Base-by-base conservation (phyloP, 1,284 basidiomycete species). In the Xerocomus nothofagi region DNA sequence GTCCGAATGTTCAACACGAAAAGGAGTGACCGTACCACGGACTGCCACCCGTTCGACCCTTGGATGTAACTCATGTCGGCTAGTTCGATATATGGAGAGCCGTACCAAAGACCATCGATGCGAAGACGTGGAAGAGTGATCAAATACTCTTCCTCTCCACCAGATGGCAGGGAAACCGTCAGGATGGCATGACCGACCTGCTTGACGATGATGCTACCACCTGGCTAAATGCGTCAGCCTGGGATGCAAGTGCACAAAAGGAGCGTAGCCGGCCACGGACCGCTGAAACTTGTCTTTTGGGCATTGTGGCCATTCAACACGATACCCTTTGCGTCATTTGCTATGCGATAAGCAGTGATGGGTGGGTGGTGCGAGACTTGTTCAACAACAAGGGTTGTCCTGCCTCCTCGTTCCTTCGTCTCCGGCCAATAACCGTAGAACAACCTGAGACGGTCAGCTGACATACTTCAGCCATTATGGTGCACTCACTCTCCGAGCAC, bases 281-380 rank as follows among this genome's bases (percentile, higher is more conserved):
- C 80, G 55, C 86, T 85, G 70, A 98, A 98, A 54, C 86, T 85
- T 8, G 96, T 98, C 82, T 98, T 98, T 73, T 99, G 96, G 8
- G 92, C 96, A 58, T 86, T 94, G 71, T 98, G 93, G 20, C 96
- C 96, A 44, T 85, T 82, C 48, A 98, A 80, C 38, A 79, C 72
- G 47, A 99, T 71, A 2, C 92, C 88, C 62, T 93, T 93, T 39
- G 76, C 68, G 51, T 82, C 74, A 75, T 99, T 98, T 71, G 85
- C 80, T 59, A 99, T 90, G 70, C 83, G 81, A 75, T 86, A 92
- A 45, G 84, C 91, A 50, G 86, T 93, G 61, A 94, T 88, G 6
- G 92, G 91, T 4, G 93, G 93, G 70, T 96, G 93, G 65, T 96
- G 94, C 24, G 93, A 96, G 44, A 98, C 95, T 72, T 99, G 96